Evolutionary conservation across 169 alveolate genomes (phyloP).

Genomic region (Amoebophrya sp.): DNA sequence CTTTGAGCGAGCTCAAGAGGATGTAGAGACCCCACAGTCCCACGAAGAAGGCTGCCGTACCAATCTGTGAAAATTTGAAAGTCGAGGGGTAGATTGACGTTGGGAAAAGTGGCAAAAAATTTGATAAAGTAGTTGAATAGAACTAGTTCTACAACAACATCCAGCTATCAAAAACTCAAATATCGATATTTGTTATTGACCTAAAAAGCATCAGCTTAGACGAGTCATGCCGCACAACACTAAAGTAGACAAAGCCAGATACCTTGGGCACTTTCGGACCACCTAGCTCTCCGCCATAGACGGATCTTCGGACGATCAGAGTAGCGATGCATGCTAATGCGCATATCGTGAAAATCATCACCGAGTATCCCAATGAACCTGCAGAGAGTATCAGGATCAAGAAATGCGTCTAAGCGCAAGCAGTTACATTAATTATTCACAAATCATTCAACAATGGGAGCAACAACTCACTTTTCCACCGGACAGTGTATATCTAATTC

Average conservation of each 20-base stretch:
- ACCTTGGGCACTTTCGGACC: slow-evolving; percentile 26
- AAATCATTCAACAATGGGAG: not conserved
- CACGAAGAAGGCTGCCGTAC: not conserved
- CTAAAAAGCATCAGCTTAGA: too few species aligned
- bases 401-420: too few species aligned
- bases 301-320: slow-evolving; percentile 43
- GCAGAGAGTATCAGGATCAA: too few species aligned
- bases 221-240: too few species aligned
- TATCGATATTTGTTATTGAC: too few species aligned
- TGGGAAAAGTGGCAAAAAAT: too few species aligned
- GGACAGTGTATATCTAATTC: not conserved
- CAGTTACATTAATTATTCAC: not conserved
- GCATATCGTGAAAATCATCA: slow-evolving; percentile 34
- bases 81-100: too few species aligned
- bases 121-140: too few species aligned
- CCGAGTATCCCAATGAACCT: slow-evolving; percentile 32
- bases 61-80: too few species aligned
- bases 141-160: too few species aligned
- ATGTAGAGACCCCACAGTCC: not conserved
- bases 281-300: slow-evolving; percentile 49
- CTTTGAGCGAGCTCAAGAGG: not conserved
- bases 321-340: slow-evolving; percentile 30
- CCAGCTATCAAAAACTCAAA: too few species aligned
- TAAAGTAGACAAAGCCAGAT: not conserved
- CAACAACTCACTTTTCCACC: not conserved